Percentiles rank a stretch among this genome's conserved stretches.
These are phyloP conservation scores for Lipomyces japonicus DNA, from an alignment of 805 yeast genomes.

Conservation along the genomic window DNA sequence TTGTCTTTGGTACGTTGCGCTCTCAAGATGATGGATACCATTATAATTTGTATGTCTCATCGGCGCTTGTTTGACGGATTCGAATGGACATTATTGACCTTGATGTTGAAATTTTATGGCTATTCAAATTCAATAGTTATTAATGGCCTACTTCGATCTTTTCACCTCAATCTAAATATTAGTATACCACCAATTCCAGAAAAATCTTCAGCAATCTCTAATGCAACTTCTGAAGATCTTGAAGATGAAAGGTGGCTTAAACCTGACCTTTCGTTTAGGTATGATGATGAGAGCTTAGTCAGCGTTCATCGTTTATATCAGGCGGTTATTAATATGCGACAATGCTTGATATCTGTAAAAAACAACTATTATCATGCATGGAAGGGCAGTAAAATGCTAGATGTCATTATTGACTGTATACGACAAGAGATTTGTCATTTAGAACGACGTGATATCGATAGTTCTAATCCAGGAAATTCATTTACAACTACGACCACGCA, in stretches of 20 bases:
- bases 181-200: conserved; percentile 5
- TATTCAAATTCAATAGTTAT: conserved; percentile 16
- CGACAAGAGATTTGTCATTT: conserved; percentile 14
- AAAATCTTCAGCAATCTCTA: neutral
- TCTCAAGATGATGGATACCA: conserved; percentile 19
- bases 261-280: conserved; percentile 20
- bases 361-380: conserved; percentile 14
- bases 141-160: conserved; percentile 13
- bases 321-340: conserved; percentile 16
- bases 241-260: conserved; percentile 11
- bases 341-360: conserved; percentile 8
- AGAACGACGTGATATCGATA: too few species aligned
- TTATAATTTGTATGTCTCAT: conserved; percentile 15
- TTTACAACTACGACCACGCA: neutral
- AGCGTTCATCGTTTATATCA: conserved; percentile 19
- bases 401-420: conserved; percentile 13
- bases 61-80: conserved; percentile 15
- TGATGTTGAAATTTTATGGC: conserved; percentile 12
- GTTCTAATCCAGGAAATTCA: too few species aligned
- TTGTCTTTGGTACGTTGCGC: conserved; percentile 13
- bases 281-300: conserved; percentile 18
- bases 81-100: conserved; percentile 20
- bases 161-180: conserved; percentile 11
- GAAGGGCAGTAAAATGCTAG: conserved; percentile 5
- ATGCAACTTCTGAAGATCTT: neutral